Conservation (phyloP, 805 yeast species). For the Metschnikowia borealis region DNA sequence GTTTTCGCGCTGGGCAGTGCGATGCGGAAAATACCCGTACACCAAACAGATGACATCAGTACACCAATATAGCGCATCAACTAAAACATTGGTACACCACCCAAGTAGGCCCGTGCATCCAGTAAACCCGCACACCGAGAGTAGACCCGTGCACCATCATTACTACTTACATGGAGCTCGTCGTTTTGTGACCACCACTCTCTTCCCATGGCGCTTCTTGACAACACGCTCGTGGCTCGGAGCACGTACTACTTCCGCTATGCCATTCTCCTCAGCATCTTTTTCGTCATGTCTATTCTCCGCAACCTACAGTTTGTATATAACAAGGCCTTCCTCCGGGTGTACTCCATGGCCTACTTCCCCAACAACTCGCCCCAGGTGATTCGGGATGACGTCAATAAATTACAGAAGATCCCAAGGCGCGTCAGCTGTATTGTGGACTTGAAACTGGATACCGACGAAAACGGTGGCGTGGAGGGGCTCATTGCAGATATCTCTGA, state of each 20-base stretch:
- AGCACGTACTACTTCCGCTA: slow-evolving; percentile 10
- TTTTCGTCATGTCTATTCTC: slow-evolving; percentile 52
- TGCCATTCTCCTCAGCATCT: slow-evolving; percentile 42
- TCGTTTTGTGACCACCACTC: slow-evolving; percentile 1
- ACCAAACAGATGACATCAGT: not conserved
- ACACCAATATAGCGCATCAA: too few relatives aligned
- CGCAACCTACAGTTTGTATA: slow-evolving; percentile 50
- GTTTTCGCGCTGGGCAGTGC: slow-evolving; percentile 4
- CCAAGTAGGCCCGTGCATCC: too few relatives aligned
- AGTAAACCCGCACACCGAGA: too few relatives aligned
- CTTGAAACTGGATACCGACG: slow-evolving; percentile 71
- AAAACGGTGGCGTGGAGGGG: slow-evolving; percentile 86
- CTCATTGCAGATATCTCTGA: slow-evolving; percentile 74
- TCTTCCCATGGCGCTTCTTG: not conserved
- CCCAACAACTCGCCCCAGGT: slow-evolving; percentile 74
- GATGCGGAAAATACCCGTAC: slow-evolving; percentile 2
- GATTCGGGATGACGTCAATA: slow-evolving; percentile 76
- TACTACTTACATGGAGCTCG: not conserved
- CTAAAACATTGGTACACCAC: too few relatives aligned
- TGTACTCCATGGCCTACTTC: slow-evolving; percentile 58
- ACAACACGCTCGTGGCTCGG: not conserved
- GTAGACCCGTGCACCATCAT: too few relatives aligned
- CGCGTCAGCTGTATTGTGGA: slow-evolving; percentile 73
- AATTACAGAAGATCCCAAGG: slow-evolving; percentile 71
- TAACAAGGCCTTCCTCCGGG: slow-evolving; percentile 51